Evolutionary conservation across 2,329 filamentous ascomycete species (phyloP).

Genomic region (Fusarium sp.): DNA sequence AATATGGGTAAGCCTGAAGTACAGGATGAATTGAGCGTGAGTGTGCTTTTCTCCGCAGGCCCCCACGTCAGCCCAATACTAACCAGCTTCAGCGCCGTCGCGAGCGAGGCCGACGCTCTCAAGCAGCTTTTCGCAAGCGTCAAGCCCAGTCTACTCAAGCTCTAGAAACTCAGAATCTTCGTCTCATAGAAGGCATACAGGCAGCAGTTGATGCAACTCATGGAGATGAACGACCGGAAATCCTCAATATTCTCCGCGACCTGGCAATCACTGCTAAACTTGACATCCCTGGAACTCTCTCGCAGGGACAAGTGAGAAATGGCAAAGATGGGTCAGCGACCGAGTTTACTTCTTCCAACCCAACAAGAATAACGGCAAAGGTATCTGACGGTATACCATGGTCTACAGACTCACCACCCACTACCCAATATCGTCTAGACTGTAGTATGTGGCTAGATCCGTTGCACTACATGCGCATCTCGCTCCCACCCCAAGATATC

Average conservation of each 20-base stretch:
- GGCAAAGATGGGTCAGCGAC: background rate
- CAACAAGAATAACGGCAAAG: accelerated
- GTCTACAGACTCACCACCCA: accelerated
- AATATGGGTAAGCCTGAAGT: background rate
- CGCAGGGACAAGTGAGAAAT: background rate
- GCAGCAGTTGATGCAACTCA: background rate
- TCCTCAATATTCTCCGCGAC: background rate
- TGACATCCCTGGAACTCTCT: background rate
- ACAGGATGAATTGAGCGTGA: background rate
- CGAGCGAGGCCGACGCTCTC: slow-evolving; percentile 18
- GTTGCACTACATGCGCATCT: slow-evolving; percentile 1
- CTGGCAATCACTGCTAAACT: background rate
- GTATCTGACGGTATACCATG: accelerated
- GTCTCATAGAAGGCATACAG: background rate
- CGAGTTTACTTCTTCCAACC: accelerated
- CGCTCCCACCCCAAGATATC: slow-evolving; percentile 4
- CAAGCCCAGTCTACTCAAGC: background rate
- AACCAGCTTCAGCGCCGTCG: slow-evolving; percentile 12
- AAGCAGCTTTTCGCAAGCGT: slow-evolving; percentile 21
- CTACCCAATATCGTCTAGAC: slow-evolving; percentile 5
- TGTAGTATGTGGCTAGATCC: slow-evolving; percentile 22
- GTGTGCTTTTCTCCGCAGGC: accelerated
- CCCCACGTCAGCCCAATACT: background rate
- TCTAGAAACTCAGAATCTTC: background rate
- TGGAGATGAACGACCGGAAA: background rate